phyloP scores from a whole-genome alignment of 208 protist species.

The Crithidia thermophila region DNA sequence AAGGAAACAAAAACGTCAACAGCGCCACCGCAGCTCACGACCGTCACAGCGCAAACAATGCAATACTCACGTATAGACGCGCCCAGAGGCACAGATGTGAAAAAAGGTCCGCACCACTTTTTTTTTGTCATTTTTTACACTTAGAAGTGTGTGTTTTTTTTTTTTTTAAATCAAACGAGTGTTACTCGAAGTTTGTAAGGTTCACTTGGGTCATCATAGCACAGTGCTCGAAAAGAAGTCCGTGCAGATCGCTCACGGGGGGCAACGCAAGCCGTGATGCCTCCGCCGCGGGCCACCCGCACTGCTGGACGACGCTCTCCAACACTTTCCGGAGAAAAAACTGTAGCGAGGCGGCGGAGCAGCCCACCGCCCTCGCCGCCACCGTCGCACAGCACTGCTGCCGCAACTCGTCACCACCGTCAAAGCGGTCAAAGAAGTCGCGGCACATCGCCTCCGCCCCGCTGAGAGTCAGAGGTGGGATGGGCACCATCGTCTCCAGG shows the following conservation, averaged over 20 bases:
- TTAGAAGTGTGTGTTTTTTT: not conserved
- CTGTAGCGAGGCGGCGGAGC: constrained; percentile 51
- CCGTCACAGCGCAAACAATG: no score
- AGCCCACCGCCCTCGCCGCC: constrained; percentile 43
- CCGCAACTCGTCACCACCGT: constrained; percentile 6
- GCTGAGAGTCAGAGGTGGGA: constrained; percentile 58
- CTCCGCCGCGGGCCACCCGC: constrained; percentile 3
- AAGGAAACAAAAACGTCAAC: no score
- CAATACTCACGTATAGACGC: no score
- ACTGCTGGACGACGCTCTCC: constrained; percentile 33
- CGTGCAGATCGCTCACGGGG: not conserved
- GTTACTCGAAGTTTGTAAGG: constrained; percentile 10
- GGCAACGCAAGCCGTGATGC: constrained; percentile 6
- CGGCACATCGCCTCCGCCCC: constrained; percentile 53
- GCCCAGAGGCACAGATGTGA: no score
- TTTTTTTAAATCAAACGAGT: not conserved
- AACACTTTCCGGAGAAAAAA: constrained; percentile 67
- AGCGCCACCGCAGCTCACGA: no score
- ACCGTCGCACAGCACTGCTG: constrained; percentile 25
- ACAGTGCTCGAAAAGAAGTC: constrained; percentile 22
- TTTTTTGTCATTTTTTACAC: not conserved
- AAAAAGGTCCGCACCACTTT: no score
- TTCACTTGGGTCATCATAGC: constrained; percentile 1
- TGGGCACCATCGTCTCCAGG: constrained; percentile 77
- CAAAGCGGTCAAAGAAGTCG: constrained; percentile 65